Conservation (phyloP, 2,329 filamentous ascomycete genomes). For the Geosmithia flava region DNA sequence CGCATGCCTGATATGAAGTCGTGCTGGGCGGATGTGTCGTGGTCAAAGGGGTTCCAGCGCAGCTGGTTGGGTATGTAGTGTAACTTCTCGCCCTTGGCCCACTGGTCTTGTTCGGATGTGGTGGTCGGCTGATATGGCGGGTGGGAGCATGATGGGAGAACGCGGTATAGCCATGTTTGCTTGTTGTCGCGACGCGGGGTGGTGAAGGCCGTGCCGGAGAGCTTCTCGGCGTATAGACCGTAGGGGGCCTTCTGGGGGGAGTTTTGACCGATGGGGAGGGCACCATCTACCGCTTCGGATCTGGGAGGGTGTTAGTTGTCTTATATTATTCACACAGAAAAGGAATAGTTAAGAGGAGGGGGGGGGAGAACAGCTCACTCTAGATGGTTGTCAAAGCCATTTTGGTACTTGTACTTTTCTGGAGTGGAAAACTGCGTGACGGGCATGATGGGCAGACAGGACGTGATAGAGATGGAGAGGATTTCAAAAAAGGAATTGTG, state of each 20-base stretch:
- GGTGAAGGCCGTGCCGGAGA: conserved; percentile 62
- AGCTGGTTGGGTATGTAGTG: conserved; percentile 58
- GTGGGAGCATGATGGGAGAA: conserved; percentile 52
- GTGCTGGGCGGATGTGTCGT: conserved; percentile 40
- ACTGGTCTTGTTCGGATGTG: conserved; percentile 4
- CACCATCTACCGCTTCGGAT: conserved; percentile 62
- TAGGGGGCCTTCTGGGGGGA: conserved; percentile 69
- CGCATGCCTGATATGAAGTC: conserved; percentile 49
- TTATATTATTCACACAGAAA: neutral
- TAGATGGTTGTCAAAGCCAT: conserved; percentile 66
- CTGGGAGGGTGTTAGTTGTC: conserved; percentile 24
- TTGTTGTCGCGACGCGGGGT: conserved; percentile 56
- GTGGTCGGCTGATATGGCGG: conserved; percentile 17
- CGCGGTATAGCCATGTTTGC: conserved; percentile 62
- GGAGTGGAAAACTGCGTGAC: conserved; percentile 32
- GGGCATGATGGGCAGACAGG: conserved; percentile 30
- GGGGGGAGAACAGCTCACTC: conserved; percentile 37
- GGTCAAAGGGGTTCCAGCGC: conserved; percentile 70
- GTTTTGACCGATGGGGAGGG: conserved; percentile 65
- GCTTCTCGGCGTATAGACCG: conserved; percentile 73
- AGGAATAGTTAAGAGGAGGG: neutral
- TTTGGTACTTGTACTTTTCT: conserved; percentile 61
- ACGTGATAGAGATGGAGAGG: too few species aligned
- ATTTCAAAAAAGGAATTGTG: too few species aligned
- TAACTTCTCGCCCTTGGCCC: conserved; percentile 7